These are phyloP conservation scores for Chlorencoelia australis DNA, from an alignment of 2,329 filamentous ascomycete species.

Conservation along the genomic window DNA sequence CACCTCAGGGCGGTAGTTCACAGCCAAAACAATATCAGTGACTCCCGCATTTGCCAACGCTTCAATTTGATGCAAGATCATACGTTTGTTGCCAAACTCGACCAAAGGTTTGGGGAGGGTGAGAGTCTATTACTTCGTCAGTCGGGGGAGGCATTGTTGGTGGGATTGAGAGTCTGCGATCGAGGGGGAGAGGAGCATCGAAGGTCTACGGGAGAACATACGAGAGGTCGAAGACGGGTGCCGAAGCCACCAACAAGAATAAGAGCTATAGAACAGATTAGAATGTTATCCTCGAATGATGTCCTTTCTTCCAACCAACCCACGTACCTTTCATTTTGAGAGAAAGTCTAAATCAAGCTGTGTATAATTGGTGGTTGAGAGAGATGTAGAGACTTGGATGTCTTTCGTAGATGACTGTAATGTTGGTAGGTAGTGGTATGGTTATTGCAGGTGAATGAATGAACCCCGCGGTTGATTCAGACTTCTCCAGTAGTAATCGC, in stretches of 20 bases:
- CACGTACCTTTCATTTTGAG: slow-evolving; percentile 27
- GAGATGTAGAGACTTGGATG: too few relatives aligned
- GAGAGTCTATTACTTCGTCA: slow-evolving; percentile 56
- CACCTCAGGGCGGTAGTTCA: slow-evolving; percentile 97
- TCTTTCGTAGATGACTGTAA: too few relatives aligned
- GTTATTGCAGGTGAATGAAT: too few relatives aligned
- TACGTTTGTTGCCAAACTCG: slow-evolving; percentile 97
- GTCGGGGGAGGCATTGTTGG: slow-evolving; percentile 16
- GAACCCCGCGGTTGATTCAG: too few relatives aligned
- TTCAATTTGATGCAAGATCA: slow-evolving; percentile 98
- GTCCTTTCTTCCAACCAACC: too few relatives aligned
- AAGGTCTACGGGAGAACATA: slow-evolving; percentile 44
- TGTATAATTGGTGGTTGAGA: too few relatives aligned
- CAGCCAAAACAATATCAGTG: slow-evolving; percentile 92
- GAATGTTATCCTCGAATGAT: slow-evolving; percentile 3
- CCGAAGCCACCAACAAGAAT: slow-evolving; percentile 99
- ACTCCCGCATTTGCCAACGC: slow-evolving; percentile 87
- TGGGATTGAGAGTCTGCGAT: slow-evolving; percentile 8
- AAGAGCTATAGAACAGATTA: slow-evolving; percentile 51
- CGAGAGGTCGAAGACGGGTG: slow-evolving; percentile 91
- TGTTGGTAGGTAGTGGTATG: too few relatives aligned
- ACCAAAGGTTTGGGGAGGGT: slow-evolving; percentile 96
- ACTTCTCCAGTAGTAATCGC: too few relatives aligned
- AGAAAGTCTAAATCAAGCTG: slow-evolving; percentile 10
- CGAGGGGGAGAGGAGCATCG: slow-evolving; percentile 14